Evolutionary conservation across 2,329 filamentous ascomycete genomes (phyloP).

Genomic region (Aspergillus fischeri): DNA sequence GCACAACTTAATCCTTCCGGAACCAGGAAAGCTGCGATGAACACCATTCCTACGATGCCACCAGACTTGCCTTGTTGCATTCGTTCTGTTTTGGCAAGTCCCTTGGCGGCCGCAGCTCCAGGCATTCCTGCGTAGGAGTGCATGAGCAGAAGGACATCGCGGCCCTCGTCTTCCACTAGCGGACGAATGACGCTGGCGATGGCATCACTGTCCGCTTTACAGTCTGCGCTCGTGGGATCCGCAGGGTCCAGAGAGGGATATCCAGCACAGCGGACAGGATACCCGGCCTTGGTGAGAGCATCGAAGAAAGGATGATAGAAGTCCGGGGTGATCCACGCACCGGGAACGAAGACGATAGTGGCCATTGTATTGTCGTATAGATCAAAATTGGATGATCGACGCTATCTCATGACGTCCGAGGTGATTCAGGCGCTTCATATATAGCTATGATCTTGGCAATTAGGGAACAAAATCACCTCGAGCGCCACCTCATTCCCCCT

Average conservation of each 20-base stretch:
- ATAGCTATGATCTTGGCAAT: too few relatives aligned
- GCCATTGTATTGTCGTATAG: neutral
- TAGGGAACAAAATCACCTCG: too few relatives aligned
- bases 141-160: constrained; percentile 25
- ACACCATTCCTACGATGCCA: constrained; percentile 28
- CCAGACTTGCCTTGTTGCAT: constrained; percentile 23
- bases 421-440: too few relatives aligned
- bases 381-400: too few relatives aligned
- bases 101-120: constrained; percentile 24
- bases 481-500: too few relatives aligned
- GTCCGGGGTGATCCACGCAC: constrained; percentile 36
- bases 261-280: constrained; percentile 23
- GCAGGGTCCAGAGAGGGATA: constrained; percentile 23
- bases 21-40: constrained; percentile 34
- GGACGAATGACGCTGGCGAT: constrained; percentile 17
- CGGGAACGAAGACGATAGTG: constrained; percentile 36
- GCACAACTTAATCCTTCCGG: constrained; percentile 28
- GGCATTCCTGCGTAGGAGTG: constrained; percentile 34
- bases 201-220: constrained; percentile 29
- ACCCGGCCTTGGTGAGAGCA: constrained; percentile 28
- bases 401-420: too few relatives aligned
- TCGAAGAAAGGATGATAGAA: constrained; percentile 30
- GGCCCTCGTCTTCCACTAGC: constrained; percentile 19
- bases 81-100: constrained; percentile 21
- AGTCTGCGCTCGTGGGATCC: constrained; percentile 25